These are phyloP conservation scores for Trichoderma parareesei DNA, from an alignment of 495 filamentous ascomycete species.

Conservation along the genomic window DNA sequence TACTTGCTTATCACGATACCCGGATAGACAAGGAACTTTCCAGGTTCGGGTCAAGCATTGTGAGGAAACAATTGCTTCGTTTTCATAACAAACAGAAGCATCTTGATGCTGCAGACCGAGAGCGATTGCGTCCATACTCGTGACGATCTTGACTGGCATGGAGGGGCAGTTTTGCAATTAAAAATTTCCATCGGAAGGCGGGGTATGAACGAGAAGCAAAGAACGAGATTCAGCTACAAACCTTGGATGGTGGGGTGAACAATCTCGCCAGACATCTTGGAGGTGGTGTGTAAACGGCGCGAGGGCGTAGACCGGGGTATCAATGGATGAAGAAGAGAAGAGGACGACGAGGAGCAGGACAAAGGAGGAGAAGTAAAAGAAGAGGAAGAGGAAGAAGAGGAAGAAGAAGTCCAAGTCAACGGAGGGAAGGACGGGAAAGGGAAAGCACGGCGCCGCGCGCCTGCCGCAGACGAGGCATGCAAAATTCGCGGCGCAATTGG, in stretches of 20 bases:
- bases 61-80: neutral
- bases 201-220: neutral
- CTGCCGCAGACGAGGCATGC: neutral
- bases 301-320: neutral
- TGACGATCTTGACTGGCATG: neutral
- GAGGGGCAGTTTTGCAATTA: neutral
- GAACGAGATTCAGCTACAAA: neutral
- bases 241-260: conserved; percentile 7
- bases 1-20: neutral
- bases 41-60: neutral
- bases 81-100: neutral
- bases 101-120: neutral
- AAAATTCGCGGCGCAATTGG: neutral
- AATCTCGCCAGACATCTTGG: conserved; percentile 1
- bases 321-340: neutral
- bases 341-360: neutral
- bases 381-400: conserved; percentile 12
- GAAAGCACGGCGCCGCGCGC: neutral
- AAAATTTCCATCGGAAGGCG: conserved; percentile 1
- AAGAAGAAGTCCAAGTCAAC: neutral
- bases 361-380: neutral
- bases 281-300: neutral
- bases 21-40: neutral
- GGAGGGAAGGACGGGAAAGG: neutral
- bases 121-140: neutral